Evolutionary conservation across 208 protist species (phyloP).

Genomic region (Trypanosoma mega): DNA sequence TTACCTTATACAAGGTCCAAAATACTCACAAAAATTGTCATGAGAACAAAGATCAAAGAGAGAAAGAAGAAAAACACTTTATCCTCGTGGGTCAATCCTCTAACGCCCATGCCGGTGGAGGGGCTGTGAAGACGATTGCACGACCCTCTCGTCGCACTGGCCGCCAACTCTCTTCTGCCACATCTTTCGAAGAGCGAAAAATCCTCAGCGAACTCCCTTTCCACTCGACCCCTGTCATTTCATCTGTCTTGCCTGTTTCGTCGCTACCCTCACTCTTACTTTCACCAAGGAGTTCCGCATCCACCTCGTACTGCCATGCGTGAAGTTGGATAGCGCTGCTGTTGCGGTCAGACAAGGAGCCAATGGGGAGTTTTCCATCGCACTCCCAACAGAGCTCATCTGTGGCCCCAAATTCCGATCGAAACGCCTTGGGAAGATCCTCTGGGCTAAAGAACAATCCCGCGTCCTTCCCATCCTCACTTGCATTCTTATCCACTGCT

Average conservation of each 20-base stretch:
- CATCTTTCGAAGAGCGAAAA: not conserved
- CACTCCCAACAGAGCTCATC: conserved; percentile 80
- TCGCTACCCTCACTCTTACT: not conserved
- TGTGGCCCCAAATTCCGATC: conserved; percentile 14
- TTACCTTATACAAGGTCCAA: not conserved
- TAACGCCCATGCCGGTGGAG: conserved; percentile 28
- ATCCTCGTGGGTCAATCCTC: not conserved
- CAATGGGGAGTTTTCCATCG: conserved; percentile 42
- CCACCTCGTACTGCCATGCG: conserved; percentile 67
- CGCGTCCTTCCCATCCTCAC: not conserved
- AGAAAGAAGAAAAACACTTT: conserved; percentile 5
- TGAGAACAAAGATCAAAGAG: conserved; percentile 3
- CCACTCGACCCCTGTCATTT: too few relatives aligned
- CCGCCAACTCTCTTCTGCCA: not conserved
- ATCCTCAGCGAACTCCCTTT: conserved; percentile 8
- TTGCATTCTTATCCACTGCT: not conserved
- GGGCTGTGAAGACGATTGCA: conserved; percentile 32
- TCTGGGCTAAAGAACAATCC: conserved; percentile 11
- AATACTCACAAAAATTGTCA: conserved; percentile 7
- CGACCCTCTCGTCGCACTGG: conserved; percentile 19
- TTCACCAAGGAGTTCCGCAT: conserved; percentile 29
- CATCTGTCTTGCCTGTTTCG: not conserved
- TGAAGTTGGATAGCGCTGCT: conserved; percentile 54
- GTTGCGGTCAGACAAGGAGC: conserved; percentile 34
- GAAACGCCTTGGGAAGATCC: conserved; percentile 14